Conservation (phyloP, 225 moss, liverwort and hornwort species). For the Polytrichum commune region DNA sequence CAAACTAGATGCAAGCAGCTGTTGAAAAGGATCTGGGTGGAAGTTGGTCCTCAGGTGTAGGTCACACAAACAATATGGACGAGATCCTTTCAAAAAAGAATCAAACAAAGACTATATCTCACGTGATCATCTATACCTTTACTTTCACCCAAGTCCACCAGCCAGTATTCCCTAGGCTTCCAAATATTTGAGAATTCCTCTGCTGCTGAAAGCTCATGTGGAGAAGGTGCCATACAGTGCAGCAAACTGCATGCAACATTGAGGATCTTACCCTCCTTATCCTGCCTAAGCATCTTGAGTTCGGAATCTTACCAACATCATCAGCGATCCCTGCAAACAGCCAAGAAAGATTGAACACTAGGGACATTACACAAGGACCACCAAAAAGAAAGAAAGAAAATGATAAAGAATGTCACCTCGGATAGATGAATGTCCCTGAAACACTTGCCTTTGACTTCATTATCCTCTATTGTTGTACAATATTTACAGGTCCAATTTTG, state of each 20-base stretch:
- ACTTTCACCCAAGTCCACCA: neutral
- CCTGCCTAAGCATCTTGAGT: constrained; percentile 9
- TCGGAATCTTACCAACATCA: neutral
- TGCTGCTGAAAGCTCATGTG: constrained; percentile 19
- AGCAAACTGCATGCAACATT: constrained; percentile 11
- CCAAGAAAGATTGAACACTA: constrained; percentile 2
- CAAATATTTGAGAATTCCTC: constrained; percentile 15
- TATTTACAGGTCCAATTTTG: neutral
- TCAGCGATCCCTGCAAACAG: constrained; percentile 53
- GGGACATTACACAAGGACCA: neutral
- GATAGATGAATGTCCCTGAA: neutral
- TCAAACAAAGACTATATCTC: neutral
- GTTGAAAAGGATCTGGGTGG: neutral
- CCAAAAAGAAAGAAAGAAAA: neutral
- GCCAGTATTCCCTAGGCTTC: constrained; percentile 21
- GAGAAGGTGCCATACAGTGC: constrained; percentile 27
- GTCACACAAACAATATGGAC: neutral
- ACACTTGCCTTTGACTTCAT: neutral
- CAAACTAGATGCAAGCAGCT: neutral
- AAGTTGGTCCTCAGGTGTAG: constrained; percentile 1
- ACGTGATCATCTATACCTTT: neutral
- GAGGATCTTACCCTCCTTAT: constrained; percentile 27
- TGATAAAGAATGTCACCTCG: constrained; percentile 7
- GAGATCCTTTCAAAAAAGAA: neutral
- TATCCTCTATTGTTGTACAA: neutral